These are phyloP conservation scores for Trichoderma asperelloides DNA, from an alignment of 495 filamentous ascomycete species.

Conservation along the genomic window DNA sequence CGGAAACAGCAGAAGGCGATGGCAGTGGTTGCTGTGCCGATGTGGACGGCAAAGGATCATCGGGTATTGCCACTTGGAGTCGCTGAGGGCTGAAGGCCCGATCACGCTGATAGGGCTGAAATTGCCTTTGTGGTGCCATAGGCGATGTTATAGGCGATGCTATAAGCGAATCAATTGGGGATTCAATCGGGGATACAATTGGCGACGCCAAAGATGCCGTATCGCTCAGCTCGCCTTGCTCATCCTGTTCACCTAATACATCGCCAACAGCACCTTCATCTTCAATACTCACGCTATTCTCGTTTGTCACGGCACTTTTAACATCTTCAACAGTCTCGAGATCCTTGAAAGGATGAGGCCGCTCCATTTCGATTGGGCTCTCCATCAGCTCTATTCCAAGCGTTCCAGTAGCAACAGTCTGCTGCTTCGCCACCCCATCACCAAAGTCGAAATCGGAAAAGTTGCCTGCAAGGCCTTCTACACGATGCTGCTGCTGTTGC, in stretches of 20 bases:
- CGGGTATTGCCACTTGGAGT: background rate
- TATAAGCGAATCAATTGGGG: background rate
- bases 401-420: background rate
- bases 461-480: conserved; percentile 5
- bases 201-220: background rate
- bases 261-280: background rate
- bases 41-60: background rate
- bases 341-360: background rate
- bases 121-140: background rate
- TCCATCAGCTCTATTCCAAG: background rate
- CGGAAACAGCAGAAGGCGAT: background rate
- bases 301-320: background rate
- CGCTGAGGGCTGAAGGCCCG: background rate
- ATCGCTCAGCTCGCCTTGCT: background rate
- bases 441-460: conserved; percentile 10
- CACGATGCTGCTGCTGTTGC: background rate
- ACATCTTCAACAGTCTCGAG: background rate
- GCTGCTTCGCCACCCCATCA: background rate
- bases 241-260: background rate
- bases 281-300: background rate
- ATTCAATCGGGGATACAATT: background rate
- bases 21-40: background rate
- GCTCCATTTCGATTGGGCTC: background rate
- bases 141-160: background rate
- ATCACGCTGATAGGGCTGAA: background rate